Base-by-base conservation (phyloP, 306 rosid genomes). In the Cucumis melo region DNA sequence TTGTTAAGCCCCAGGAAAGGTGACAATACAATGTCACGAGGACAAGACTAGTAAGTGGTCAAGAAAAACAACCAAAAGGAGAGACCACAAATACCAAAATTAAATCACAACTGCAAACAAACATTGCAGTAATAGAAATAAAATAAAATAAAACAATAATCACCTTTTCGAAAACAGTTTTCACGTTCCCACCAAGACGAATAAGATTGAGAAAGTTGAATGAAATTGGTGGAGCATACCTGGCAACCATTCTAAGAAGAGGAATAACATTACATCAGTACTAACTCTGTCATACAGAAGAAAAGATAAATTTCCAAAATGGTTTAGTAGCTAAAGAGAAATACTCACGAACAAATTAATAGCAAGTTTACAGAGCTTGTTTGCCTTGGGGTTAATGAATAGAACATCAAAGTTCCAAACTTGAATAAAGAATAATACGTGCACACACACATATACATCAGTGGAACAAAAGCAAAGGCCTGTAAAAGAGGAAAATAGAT, bases 311-410 rank as follows among this genome's bases (percentile, higher is more conserved):
- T 66, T 20, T n/a, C 32, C n/a, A 23, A 44, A n/a, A 67, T 42
- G 54, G 21, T 42, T 67, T 70, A 46, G 15, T 23, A 46, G 58
- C 21, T 44, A 46, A 46, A 64, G 51, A 32, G 57, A 80, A 77
- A 61, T 76, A 84, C 98, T 91, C 87, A 94, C 99, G 99, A 89
- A 96, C 99, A 94, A 85, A 94, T 94, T 96, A 94, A 90, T 82
- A 94, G 97, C 92, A 94, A 84, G 88, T 85, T 91, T 75, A 94
- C 99, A 20, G 99, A 87, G 85, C 96, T 91, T 44, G 97, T 91
- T 83, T 90, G 97, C 83, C 91, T 86, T 42, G 98, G 98, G 44
- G 98, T 94, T 79, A 94, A 81, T 75, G 98, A 90, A 88, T 94
- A 94, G 82, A 94, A 91, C 91, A 88, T 86, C 85, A 88, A 80